A percentile compares a stretch with the other conserved stretches of the same genome.
Conservation (phyloP, 2,329 filamentous ascomycete species). For the Fusarium odoratissimum region DNA sequence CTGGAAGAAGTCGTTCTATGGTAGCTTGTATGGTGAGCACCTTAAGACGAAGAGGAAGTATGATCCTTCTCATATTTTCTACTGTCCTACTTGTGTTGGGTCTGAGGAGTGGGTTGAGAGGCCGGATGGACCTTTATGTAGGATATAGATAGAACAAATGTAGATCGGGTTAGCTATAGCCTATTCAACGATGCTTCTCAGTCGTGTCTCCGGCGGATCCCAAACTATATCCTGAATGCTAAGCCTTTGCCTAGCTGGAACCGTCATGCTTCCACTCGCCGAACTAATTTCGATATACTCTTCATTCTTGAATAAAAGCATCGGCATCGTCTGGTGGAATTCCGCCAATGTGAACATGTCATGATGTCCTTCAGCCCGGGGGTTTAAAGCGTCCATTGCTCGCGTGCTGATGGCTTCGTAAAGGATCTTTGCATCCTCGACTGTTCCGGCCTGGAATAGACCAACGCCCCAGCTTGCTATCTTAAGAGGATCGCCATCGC, state of each 20-base stretch:
- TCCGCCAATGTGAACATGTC: rapidly evolving
- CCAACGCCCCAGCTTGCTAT: constrained; percentile 14
- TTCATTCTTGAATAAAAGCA: constrained; percentile 14
- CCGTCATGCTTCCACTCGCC: not conserved
- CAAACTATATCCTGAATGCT: constrained; percentile 4
- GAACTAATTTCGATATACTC: not conserved
- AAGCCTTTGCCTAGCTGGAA: not conserved
- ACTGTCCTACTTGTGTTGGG: constrained; percentile 33
- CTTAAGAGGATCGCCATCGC: not conserved
- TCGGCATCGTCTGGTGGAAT: rapidly evolving
- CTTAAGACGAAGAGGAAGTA: constrained; percentile 22
- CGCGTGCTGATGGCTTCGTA: constrained; percentile 13
- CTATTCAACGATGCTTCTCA: not conserved
- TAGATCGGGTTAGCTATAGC: not conserved
- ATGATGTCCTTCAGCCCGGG: rapidly evolving
- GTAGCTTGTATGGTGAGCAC: constrained; percentile 4
- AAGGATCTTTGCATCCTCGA: not conserved
- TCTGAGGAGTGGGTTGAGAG: constrained; percentile 20
- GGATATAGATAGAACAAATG: no score
- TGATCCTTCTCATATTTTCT: constrained; percentile 28
- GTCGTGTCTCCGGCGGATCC: constrained; percentile 11
- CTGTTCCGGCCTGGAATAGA: constrained; percentile 4
- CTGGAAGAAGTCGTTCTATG: constrained; percentile 18
- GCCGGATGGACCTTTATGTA: constrained; percentile 20
- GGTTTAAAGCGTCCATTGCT: not conserved